Conservation (phyloP, 164 flowering plant genomes). For the Annona cherimola region DNA sequence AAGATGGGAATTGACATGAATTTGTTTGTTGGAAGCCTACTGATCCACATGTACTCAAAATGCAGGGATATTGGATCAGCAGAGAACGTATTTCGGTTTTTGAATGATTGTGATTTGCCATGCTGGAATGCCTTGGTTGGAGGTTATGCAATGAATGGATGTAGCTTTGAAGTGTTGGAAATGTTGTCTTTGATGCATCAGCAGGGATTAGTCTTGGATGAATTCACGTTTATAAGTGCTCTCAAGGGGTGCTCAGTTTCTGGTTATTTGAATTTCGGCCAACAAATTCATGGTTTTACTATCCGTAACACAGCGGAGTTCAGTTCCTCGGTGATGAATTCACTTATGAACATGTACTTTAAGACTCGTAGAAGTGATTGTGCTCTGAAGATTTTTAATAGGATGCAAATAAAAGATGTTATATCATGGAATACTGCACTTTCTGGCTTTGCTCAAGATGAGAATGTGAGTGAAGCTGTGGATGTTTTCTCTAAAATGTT, state of each 20-base stretch:
- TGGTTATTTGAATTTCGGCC: conserved; percentile 30
- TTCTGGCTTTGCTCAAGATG: conserved; percentile 24
- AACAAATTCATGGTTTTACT: conserved; percentile 44
- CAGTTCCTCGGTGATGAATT: conserved; percentile 30
- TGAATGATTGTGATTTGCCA: conserved; percentile 28
- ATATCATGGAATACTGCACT: conserved; percentile 50
- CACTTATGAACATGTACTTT: conserved; percentile 46
- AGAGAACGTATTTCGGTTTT: conserved; percentile 24
- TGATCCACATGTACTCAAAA: conserved; percentile 38
- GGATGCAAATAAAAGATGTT: conserved; percentile 34
- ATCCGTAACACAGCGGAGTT: conserved; percentile 18
- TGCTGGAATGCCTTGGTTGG: conserved; percentile 60
- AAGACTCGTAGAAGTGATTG: conserved; percentile 21
- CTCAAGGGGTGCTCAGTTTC: conserved; percentile 35
- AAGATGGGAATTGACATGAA: conserved; percentile 40
- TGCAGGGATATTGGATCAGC: conserved; percentile 30
- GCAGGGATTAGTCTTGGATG: conserved; percentile 27
- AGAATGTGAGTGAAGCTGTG: conserved; percentile 22
- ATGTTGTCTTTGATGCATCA: conserved; percentile 24
- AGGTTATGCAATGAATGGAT: conserved; percentile 39
- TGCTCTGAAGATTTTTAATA: conserved; percentile 32
- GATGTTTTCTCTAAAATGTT: conserved; percentile 28
- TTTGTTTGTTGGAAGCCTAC: conserved; percentile 35
- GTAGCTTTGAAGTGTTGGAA: conserved; percentile 26
- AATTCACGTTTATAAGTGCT: conserved; percentile 35